A percentile compares a stretch with the other conserved stretches of the same genome.
These are phyloP conservation scores for Breviolum minutum DNA, from an alignment of 73 alveolate species.

Conservation along the genomic window DNA sequence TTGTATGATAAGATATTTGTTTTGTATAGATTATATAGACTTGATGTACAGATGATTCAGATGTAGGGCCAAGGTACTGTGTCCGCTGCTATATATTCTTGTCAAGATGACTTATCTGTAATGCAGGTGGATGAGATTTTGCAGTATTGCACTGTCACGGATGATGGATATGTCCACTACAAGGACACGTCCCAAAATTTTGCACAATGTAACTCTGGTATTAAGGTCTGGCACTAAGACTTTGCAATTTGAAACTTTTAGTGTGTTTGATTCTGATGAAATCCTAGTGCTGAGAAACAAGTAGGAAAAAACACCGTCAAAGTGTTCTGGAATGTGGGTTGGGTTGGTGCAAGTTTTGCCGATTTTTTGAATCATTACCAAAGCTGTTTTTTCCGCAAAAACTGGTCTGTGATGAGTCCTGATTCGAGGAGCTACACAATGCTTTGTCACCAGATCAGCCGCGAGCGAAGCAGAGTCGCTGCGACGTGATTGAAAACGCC, in stretches of 20 bases:
- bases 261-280: too few relatives aligned
- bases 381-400: neutral
- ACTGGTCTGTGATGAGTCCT: too few relatives aligned
- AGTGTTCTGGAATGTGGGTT: neutral
- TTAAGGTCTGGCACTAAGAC: neutral
- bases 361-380: too few relatives aligned
- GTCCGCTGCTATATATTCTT: neutral
- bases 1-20: too few relatives aligned
- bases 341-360: too few relatives aligned
- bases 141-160: constrained; percentile 83
- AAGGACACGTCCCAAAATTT: neutral
- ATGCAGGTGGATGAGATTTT: constrained; percentile 68
- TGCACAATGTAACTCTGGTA: neutral
- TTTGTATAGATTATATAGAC: too few relatives aligned
- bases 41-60: too few relatives aligned
- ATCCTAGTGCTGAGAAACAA: neutral
- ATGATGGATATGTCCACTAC: constrained; percentile 89
- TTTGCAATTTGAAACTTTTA: neutral
- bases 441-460: constrained; percentile 70
- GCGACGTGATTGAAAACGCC: neutral
- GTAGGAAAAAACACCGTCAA: too few relatives aligned
- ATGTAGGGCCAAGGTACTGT: neutral
- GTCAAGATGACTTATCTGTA: neutral
- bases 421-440: constrained; percentile 34
- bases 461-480: constrained; percentile 75